phyloP scores from a whole-genome alignment of 441 rosid species.

The Gossypium schwendimanii region DNA sequence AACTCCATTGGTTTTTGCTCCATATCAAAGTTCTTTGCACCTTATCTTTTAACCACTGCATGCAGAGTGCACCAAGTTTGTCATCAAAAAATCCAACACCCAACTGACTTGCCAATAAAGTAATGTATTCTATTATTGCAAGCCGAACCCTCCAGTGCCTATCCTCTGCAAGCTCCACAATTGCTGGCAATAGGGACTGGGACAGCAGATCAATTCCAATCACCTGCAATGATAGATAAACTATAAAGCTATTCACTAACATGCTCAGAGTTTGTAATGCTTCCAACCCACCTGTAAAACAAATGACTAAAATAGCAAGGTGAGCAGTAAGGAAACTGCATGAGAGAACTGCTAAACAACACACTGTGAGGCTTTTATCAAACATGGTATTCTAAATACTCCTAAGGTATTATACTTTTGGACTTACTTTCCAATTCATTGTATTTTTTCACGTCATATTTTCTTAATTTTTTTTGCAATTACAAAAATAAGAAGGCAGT shows the following conservation, averaged over 20 bases:
- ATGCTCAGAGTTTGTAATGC: neutral
- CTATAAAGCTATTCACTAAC: neutral
- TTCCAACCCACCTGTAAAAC: neutral
- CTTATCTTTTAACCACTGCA: slow-evolving; percentile 91
- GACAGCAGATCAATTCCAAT: slow-evolving; percentile 75
- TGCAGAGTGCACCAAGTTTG: slow-evolving; percentile 93
- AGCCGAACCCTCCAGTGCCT: slow-evolving; percentile 84
- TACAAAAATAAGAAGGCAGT: neutral
- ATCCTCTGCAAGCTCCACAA: slow-evolving; percentile 83
- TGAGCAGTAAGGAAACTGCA: neutral
- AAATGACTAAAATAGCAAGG: neutral
- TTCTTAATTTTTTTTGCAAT: neutral
- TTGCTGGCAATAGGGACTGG: slow-evolving; percentile 71
- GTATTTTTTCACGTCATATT: neutral
- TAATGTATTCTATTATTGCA: slow-evolving; percentile 79
- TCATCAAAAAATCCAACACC: slow-evolving; percentile 95
- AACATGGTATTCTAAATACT: neutral
- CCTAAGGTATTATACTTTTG: neutral
- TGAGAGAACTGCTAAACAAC: neutral
- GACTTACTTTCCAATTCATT: neutral
- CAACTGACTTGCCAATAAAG: slow-evolving; percentile 70
- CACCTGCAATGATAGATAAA: slow-evolving; percentile 33
- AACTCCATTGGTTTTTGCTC: neutral
- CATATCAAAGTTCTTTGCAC: slow-evolving; percentile 2
- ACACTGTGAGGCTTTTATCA: neutral